Percentiles rank a stretch among this genome's conserved stretches.
phyloP scores from a whole-genome alignment of 1,284 basidiomycete species.

The Xerocomus nothofagi region DNA sequence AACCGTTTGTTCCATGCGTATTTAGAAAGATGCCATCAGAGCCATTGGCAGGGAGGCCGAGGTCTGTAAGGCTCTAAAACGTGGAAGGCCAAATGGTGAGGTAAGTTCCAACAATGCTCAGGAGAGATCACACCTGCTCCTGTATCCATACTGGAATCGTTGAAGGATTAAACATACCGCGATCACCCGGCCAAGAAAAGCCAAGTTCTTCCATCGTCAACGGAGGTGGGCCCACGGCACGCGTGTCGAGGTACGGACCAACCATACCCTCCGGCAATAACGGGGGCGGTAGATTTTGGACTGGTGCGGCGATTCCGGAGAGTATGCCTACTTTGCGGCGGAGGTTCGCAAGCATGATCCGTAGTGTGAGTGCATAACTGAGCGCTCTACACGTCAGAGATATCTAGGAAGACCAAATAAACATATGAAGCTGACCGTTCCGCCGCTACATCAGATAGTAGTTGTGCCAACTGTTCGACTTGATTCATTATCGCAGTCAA shows the following conservation, averaged over 20 bases:
- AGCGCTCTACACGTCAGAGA: slow-evolving; percentile 10
- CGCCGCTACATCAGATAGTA: slow-evolving; percentile 84
- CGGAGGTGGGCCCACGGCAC: slow-evolving; percentile 51
- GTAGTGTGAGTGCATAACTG: slow-evolving; percentile 84
- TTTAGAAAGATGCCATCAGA: slow-evolving; percentile 87
- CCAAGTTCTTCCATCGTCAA: slow-evolving; percentile 83
- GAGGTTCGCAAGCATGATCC: slow-evolving; percentile 88
- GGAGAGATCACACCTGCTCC: slow-evolving; percentile 56
- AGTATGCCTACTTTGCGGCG: slow-evolving; percentile 79
- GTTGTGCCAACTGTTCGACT: slow-evolving; percentile 80
- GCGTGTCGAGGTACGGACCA: slow-evolving; percentile 50
- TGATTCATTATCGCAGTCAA: slow-evolving; percentile 70
- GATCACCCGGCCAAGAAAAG: slow-evolving; percentile 72
- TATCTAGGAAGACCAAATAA: neutral
- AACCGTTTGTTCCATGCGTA: slow-evolving; percentile 65
- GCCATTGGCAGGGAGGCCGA: slow-evolving; percentile 86
- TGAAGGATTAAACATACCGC: slow-evolving; percentile 74
- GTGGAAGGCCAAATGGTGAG: slow-evolving; percentile 5
- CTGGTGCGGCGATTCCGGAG: slow-evolving; percentile 50
- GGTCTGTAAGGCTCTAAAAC: slow-evolving; percentile 75
- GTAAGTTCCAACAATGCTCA: neutral
- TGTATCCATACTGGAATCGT: slow-evolving; percentile 80
- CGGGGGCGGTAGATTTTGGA: slow-evolving; percentile 51
- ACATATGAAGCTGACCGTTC: slow-evolving; percentile 54
- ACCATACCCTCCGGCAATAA: slow-evolving; percentile 56